Evolutionary conservation across 352 stramenopile genomes (phyloP), one percentile per base, ranked within the genome.

Genomic region (Pythium insidiosum): DNA sequence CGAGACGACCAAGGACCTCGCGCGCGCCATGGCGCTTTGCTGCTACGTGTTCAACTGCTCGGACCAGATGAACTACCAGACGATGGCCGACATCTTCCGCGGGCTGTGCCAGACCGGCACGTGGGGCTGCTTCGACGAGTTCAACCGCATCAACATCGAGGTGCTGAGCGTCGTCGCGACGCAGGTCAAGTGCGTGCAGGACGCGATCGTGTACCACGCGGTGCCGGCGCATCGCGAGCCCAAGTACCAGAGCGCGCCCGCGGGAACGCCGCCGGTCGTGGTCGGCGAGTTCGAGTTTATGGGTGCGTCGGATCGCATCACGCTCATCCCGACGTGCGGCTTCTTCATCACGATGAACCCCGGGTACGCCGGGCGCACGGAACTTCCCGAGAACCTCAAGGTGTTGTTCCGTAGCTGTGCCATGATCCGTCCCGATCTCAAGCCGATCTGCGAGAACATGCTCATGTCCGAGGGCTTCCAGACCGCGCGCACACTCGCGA

Each of bases 311-410:
- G 82, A 94, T 39, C 71, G 77, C 6, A 92, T 92, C 53, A 90
- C 77, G 4, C 47, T 94, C 22, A 92, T 94, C 29, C 81, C 81
- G 10, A 94, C 79, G 1, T 93, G 81, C 37, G 88, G 88, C 4
- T 96, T 97, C 61, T 97, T 96, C 58, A 97, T 97, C 50, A 97
- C 90, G 7, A 97, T 97, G 90, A 97, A 97, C 63, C 90, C 89
- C 7, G 90, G 90, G 6, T 97, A 97, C 43, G 85, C 86, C 10
- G 90, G 78, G 10, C 77, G 80, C 4, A 91, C 77, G 0, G 79
- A 96, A 42, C 66, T 96, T 5, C 83, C 84, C 5, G 84, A 93
- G 40, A 96, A 95, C 39, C 50, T 97, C 1, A 96, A 96, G 47
- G 84, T 93, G 50, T 64, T 97, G n/a, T 94, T 94, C 63, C 79